These are phyloP conservation scores for Aspergillus panamensis DNA, from an alignment of 495 filamentous ascomycete species.

Conservation along the genomic window DNA sequence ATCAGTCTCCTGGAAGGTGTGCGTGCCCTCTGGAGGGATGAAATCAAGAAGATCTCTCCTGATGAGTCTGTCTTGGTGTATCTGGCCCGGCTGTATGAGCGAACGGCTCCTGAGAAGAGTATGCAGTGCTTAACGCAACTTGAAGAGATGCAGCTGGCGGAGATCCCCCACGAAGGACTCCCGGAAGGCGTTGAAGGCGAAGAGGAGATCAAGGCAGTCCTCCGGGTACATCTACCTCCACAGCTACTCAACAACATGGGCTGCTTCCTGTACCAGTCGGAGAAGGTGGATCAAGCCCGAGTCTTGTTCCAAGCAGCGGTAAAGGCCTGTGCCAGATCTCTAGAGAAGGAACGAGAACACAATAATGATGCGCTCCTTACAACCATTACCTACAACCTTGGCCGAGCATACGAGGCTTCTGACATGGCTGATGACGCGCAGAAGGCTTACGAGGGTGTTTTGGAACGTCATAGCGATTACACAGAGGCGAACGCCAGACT, in stretches of 20 bases:
- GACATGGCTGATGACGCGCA: constrained; percentile 77
- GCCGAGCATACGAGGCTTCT: constrained; percentile 88
- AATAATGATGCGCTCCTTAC: constrained; percentile 89
- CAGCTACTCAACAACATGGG: constrained; percentile 97
- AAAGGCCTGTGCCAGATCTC: constrained; percentile 73
- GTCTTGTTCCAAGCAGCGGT: constrained; percentile 85
- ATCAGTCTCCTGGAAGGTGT: constrained; percentile 77
- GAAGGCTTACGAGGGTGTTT: constrained; percentile 78
- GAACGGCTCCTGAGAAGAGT: constrained; percentile 79
- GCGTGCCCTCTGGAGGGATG: constrained; percentile 84
- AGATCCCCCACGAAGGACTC: constrained; percentile 62
- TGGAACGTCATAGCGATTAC: constrained; percentile 82
- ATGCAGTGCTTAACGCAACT: constrained; percentile 86
- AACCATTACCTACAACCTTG: constrained; percentile 92
- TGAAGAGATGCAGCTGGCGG: constrained; percentile 78
- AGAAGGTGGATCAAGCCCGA: constrained; percentile 75
- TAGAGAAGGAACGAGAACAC: constrained; percentile 54
- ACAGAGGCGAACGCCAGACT: constrained; percentile 83
- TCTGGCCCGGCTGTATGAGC: constrained; percentile 85
- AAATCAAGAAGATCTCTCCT: constrained; percentile 73
- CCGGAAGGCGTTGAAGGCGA: constrained; percentile 64
- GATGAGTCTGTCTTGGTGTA: constrained; percentile 91
- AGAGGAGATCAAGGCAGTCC: constrained; percentile 51
- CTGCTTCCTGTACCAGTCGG: constrained; percentile 85
- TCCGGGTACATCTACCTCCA: constrained; percentile 75